Conservation (phyloP, 2,329 filamentous ascomycete species). For the Arachnopeziza araneosa region DNA sequence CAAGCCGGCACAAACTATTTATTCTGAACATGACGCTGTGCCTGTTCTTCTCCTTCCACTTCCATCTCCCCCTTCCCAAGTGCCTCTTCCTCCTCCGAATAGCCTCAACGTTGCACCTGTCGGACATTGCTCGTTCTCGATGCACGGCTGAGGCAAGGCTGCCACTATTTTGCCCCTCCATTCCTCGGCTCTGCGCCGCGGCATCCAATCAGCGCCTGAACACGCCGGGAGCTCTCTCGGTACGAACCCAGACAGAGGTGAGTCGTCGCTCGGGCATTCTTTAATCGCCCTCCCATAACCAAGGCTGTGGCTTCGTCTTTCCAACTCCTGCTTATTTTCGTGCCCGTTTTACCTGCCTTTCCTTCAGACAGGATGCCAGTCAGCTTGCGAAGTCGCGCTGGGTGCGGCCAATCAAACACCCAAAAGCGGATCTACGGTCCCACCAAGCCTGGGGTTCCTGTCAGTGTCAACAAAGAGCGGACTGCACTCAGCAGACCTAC, state of each 20-base stretch:
- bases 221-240: not conserved
- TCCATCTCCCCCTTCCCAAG: not conserved
- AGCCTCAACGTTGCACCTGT: too few species aligned
- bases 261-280: not conserved
- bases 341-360: not conserved
- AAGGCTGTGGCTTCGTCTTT: not conserved
- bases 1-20: not conserved
- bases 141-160: constrained; percentile 1
- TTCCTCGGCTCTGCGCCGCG: constrained; percentile 1
- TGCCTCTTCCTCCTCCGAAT: too few species aligned
- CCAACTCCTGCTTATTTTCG: not conserved
- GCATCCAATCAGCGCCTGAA: not conserved
- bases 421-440: not conserved
- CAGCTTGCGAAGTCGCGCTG: not conserved
- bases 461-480: not conserved
- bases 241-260: not conserved
- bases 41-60: not conserved
- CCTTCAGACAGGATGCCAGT: not conserved
- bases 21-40: not conserved
- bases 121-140: not conserved
- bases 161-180: not conserved
- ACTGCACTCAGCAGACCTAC: not conserved
- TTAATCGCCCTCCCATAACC: not conserved
- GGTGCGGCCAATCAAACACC: not conserved
- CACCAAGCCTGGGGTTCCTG: not conserved